phyloP scores from a whole-genome alignment of 306 rosid genomes.

The Citrullus colocynthis region DNA sequence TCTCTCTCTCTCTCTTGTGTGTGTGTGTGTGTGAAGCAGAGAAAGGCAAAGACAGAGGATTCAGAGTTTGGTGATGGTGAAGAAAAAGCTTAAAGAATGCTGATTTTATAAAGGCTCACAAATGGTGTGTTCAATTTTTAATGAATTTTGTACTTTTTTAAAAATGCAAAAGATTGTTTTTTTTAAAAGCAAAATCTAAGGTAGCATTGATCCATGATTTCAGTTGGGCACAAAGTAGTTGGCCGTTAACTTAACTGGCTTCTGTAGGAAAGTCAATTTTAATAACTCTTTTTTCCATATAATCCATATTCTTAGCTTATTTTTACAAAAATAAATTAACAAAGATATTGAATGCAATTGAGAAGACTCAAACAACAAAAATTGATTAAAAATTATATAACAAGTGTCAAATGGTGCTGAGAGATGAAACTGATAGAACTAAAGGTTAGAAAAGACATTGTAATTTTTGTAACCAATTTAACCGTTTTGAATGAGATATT shows the following conservation, averaged over 20 bases:
- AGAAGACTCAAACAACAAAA: too few relatives aligned
- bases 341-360: too few relatives aligned
- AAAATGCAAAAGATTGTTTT: not conserved
- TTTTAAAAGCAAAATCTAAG: not conserved
- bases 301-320: too few relatives aligned
- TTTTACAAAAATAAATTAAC: too few relatives aligned
- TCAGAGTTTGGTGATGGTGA: not conserved
- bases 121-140: not conserved
- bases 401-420: too few relatives aligned
- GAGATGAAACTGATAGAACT: too few relatives aligned
- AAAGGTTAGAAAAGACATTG: too few relatives aligned
- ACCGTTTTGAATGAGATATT: too few relatives aligned
- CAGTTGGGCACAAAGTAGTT: constrained; percentile 3
- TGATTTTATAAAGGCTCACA: not conserved
- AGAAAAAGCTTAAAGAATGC: not conserved
- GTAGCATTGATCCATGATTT: not conserved
- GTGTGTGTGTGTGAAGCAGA: not conserved
- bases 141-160: not conserved
- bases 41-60: constrained; percentile 15
- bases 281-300: not conserved
- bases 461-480: too few relatives aligned
- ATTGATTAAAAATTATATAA: too few relatives aligned
- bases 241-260: not conserved
- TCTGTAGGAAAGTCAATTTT: not conserved
- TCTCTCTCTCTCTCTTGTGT: not conserved